phyloP scores from a whole-genome alignment of 192 early-diverging fungal species.

The Paraglomus brasilianum region DNA sequence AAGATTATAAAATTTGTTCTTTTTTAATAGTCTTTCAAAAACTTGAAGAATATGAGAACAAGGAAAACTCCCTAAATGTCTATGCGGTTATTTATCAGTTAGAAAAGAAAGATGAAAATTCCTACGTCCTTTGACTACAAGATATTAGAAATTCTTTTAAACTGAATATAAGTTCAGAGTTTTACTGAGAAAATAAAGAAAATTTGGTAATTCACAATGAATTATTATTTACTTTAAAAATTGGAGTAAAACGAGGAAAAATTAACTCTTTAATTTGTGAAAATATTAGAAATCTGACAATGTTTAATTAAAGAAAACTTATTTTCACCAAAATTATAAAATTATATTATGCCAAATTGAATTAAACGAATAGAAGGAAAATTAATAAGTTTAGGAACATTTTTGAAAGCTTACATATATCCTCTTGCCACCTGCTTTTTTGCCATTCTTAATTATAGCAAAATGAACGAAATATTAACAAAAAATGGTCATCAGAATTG shows the following conservation, averaged over 20 bases:
- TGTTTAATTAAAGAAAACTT: too few relatives aligned
- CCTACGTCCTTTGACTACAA: conserved; percentile 10
- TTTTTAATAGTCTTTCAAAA: neutral
- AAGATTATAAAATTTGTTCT: conserved; percentile 5
- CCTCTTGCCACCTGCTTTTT: too few relatives aligned
- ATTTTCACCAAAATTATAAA: too few relatives aligned
- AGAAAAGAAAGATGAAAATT: conserved; percentile 16
- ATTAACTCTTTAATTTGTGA: neutral
- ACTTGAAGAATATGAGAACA: conserved; percentile 3
- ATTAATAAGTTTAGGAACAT: too few relatives aligned
- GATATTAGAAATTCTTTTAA: conserved; percentile 12
- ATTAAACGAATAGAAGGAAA: too few relatives aligned
- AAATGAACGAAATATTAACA: too few relatives aligned
- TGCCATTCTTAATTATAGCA: too few relatives aligned
- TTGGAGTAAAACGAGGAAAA: neutral
- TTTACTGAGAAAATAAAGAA: conserved; percentile 10
- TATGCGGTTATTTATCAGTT: conserved; percentile 7
- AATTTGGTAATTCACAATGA: conserved; percentile 16
- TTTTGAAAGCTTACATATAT: too few relatives aligned
- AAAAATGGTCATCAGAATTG: too few relatives aligned
- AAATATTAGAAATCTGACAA: too few relatives aligned
- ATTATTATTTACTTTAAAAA: conserved; percentile 4
- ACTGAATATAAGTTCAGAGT: neutral
- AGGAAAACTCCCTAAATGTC: neutral
- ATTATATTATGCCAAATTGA: too few relatives aligned